Conservation (phyloP, 768 basidiomycete genomes). For the Rhizopogon roseolus region DNA sequence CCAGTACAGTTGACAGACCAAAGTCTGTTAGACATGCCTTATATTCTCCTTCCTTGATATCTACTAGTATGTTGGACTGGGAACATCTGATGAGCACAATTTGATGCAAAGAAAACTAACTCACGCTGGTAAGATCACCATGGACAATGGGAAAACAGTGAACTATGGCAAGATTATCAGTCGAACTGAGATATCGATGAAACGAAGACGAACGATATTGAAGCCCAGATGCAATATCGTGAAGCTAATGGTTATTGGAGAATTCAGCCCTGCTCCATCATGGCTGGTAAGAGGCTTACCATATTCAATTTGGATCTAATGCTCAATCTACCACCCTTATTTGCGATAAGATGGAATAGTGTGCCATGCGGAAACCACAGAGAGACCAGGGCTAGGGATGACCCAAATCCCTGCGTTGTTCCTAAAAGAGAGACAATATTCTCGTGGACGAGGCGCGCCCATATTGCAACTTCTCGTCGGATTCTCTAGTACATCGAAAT, state of each 20-base stretch:
- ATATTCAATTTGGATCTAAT: not conserved
- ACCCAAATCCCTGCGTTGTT: conserved; percentile 4
- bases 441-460: conserved; percentile 12
- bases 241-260: conserved; percentile 2
- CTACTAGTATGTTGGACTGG: conserved; percentile 15
- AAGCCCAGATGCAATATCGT: conserved; percentile 11
- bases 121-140: conserved; percentile 13
- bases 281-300: not conserved
- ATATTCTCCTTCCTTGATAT: conserved; percentile 6
- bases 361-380: not conserved
- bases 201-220: conserved; percentile 2
- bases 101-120: not conserved
- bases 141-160: conserved; percentile 12
- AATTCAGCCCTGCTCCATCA: not conserved
- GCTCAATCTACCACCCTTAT: not conserved
- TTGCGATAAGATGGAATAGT: not conserved
- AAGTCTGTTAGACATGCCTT: conserved; percentile 40
- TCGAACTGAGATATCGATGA: too few relatives aligned
- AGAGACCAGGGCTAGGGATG: not conserved
- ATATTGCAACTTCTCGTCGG: conserved; percentile 13
- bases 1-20: conserved; percentile 36
- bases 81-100: too few relatives aligned
- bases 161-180: conserved; percentile 2
- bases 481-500: conserved; percentile 4
- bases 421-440: conserved; percentile 16